Conservation (phyloP, 129 eudicot genomes). For the Silybum marianum region DNA sequence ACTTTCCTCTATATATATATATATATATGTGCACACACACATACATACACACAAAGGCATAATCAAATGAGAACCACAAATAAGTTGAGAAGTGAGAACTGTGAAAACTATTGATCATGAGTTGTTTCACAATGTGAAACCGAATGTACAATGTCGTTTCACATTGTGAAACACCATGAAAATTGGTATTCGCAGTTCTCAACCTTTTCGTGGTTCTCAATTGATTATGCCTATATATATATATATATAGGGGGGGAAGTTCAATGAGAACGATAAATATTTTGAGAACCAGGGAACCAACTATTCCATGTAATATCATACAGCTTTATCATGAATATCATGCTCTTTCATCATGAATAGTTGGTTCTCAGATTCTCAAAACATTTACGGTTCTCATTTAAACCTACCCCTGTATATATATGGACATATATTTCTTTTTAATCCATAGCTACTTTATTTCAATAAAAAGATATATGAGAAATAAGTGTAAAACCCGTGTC, state of each 20-base stretch:
- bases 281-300: too few relatives aligned
- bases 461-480: not conserved
- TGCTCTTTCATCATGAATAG: not conserved
- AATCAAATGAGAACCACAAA: not conserved
- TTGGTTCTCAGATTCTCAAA: not conserved
- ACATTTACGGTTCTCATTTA: not conserved
- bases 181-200: not conserved
- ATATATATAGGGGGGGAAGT: too few relatives aligned
- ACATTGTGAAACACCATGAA: not conserved
- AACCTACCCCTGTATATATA: not conserved
- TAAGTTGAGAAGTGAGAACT: not conserved
- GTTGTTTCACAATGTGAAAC: not conserved
- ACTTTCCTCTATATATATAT: too few relatives aligned
- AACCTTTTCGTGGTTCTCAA: not conserved
- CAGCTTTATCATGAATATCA: too few relatives aligned
- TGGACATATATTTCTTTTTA: not conserved
- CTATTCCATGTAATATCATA: too few relatives aligned
- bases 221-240: too few relatives aligned
- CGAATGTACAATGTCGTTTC: not conserved
- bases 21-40: not conserved
- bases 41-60: not conserved
- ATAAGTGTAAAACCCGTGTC: constrained; percentile 18
- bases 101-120: not conserved
- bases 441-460: not conserved
- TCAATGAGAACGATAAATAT: too few relatives aligned